Conservation (phyloP, 2,329 filamentous ascomycete species). For the Aureobasidium sp. region DNA sequence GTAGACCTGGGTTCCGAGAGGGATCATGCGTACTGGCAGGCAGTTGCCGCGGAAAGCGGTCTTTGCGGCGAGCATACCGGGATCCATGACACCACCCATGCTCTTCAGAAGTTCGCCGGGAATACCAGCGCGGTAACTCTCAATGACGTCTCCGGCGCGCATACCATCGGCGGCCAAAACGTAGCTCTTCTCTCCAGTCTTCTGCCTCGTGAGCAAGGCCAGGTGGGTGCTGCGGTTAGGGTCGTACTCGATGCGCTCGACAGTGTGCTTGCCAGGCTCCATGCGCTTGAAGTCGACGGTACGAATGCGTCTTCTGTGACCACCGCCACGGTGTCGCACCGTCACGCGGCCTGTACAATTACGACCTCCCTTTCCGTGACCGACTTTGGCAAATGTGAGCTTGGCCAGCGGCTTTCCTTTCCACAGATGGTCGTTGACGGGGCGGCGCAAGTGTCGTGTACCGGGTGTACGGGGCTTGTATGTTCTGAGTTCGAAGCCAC, state of each 20-base stretch:
- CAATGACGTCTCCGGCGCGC: slow-evolving; percentile 81
- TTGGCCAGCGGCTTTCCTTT: slow-evolving; percentile 78
- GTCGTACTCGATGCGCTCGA: slow-evolving; percentile 95
- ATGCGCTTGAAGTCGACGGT: slow-evolving; percentile 82
- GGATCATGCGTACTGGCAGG: slow-evolving; percentile 90
- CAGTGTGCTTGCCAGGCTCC: slow-evolving; percentile 72
- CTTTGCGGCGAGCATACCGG: slow-evolving; percentile 89
- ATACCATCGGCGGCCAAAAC: slow-evolving; percentile 94
- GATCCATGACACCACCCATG: slow-evolving; percentile 90
- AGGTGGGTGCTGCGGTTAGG: slow-evolving; percentile 90
- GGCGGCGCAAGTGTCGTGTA: slow-evolving; percentile 81
- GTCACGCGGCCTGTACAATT: slow-evolving; percentile 83
- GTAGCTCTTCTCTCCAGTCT: slow-evolving; percentile 72
- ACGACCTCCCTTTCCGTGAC: slow-evolving; percentile 84
- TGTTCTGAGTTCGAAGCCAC: slow-evolving; percentile 56
- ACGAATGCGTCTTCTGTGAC: slow-evolving; percentile 83
- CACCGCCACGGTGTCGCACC: slow-evolving; percentile 86
- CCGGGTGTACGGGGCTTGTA: slow-evolving; percentile 94
- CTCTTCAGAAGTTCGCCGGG: slow-evolving; percentile 77
- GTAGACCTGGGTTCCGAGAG: slow-evolving; percentile 86
- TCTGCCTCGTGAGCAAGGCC: slow-evolving; percentile 70
- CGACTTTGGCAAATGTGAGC: slow-evolving; percentile 87
- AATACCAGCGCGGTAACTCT: slow-evolving; percentile 87
- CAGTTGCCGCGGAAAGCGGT: slow-evolving; percentile 95
- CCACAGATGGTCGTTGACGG: slow-evolving; percentile 95